Evolutionary conservation across 805 yeast species (phyloP), one percentile per base, ranked within the genome.

Genomic region (Starmerella potacharoeniae): DNA sequence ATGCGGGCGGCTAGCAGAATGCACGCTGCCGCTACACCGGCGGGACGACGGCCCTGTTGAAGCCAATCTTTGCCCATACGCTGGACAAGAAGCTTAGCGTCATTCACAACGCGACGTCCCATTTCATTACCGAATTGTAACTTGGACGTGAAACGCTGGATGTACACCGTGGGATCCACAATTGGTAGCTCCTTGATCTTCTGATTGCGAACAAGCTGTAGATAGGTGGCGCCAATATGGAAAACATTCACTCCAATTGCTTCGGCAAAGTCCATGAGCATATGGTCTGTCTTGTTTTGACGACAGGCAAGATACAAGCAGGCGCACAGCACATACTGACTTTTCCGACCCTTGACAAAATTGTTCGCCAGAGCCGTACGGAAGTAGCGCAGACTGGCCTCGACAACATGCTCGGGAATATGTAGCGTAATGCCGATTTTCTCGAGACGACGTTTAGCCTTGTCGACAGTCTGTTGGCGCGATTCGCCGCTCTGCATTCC

Each of bases 11-110:
- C 98, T 51, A 93, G 71, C 46, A 95, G 68, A 1, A 93, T 75
- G 69, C 97, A 89, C 0, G 98, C 98, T 28, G 97, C 99, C 0
- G 98, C 98, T 53, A 93, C 81, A 64, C 99, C 98, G 0, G 98
- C 97, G 0, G 99, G 98, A 59, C 97, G 77, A 66, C 99, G 78
- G 30, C 99, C 99, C 70, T 88, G 95, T 67, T 83, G 86, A 62
- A 93, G 85, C 97, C 97, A 93, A 65, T 93, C 97, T 44, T 81
- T 79, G 13, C 90, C 77, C 99, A 93, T 93, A 61, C 96, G 76
- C 65, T 81, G 86, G 0, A 96, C 95, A 28, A 93, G 71, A 63
- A 82, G 80, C 6, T 83, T 82, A 0, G 98, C 97, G 68, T 93
- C 99, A 57, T 78, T 79, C 46, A 86, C 83, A 13, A 93, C 96